A percentile compares a stretch with the other conserved stretches of the same genome.
These are phyloP conservation scores for Casuarina glauca DNA, from an alignment of 306 rosid genomes.

Conservation along the genomic window DNA sequence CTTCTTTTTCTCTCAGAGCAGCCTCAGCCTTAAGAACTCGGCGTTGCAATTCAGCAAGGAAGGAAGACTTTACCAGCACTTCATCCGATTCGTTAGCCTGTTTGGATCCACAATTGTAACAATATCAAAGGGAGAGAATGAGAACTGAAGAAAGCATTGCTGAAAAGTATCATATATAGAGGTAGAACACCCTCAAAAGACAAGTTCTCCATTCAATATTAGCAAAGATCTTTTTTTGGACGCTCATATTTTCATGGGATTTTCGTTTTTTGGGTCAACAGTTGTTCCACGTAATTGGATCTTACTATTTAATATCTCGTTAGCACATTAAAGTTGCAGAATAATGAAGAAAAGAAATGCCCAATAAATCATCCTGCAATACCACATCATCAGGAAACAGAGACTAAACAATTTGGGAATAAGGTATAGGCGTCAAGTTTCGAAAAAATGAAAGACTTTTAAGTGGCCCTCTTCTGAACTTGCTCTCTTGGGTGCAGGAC, in stretches of 20 bases:
- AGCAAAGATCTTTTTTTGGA: neutral
- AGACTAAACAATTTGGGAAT: neutral
- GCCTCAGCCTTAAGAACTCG: slow-evolving; percentile 97
- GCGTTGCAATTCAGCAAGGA: slow-evolving; percentile 87
- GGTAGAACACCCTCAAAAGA: neutral
- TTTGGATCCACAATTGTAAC: slow-evolving; percentile 27
- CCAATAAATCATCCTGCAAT: neutral
- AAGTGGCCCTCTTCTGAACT: too few relatives aligned
- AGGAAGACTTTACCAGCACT: slow-evolving; percentile 92
- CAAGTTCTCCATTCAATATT: neutral
- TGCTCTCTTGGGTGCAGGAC: too few relatives aligned
- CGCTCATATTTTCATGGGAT: neutral
- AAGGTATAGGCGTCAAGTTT: neutral
- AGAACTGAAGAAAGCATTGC: slow-evolving; percentile 5
- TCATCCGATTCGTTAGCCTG: slow-evolving; percentile 81
- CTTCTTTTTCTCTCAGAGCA: slow-evolving; percentile 89
- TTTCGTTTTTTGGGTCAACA: neutral
- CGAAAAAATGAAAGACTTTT: neutral
- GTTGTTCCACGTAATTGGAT: neutral
- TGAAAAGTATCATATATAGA: slow-evolving; percentile 5
- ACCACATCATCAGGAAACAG: neutral
- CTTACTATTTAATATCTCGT: neutral
- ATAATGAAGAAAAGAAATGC: neutral
- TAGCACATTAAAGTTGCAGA: neutral
- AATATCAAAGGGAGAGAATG: neutral